Base-by-base conservation (phyloP, 177 flowering plant species). In the Tripterygium wilfordii region DNA sequence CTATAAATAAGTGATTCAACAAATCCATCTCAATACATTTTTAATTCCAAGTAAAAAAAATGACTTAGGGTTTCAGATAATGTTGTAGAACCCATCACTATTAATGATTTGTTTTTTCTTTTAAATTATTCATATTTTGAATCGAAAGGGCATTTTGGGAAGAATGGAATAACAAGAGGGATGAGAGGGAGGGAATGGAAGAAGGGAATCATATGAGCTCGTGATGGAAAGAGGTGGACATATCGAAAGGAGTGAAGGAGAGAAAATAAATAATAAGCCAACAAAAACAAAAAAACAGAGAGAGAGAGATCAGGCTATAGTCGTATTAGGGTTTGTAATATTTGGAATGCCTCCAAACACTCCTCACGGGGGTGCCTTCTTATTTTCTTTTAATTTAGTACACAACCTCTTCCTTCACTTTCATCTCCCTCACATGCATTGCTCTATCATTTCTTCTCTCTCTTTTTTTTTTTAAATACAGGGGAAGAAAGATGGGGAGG, bases 291-390 rank as follows among this genome's bases (percentile, higher is more conserved):
- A 16, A 38, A 56, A 46, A 30, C 33, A 30, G 33, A 30, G 12
- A 30, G 33, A 30, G 33, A 12, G 33, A n/a, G n/a, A n/a, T n/a
- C n/a, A n/a, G n/a, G n/a, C n/a, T n/a, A n/a, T n/a, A n/a, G n/a
- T n/a, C n/a, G n/a, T n/a, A n/a, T n/a, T n/a, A n/a, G n/a, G n/a
- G n/a, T n/a, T n/a, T n/a, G n/a, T n/a, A n/a, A n/a, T n/a, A n/a
- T n/a, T 54, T 53, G 51, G 71, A 62, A 74, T 71, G 69, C 61
- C 45, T 77, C 79, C 83, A 77, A 77, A 71, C 45, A 42, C 65
- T 66, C 68, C 75, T 77, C 83, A 85, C 95, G 89, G 89, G 89
- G 85, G 70, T n/a, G 54, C 28, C 42, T 66, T 53, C 51, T 49
- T 54, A 26, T 26, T 12, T 50, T 38, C 63, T 33, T 45, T 32